These are phyloP conservation scores for Mycena leptocephala DNA, from an alignment of 768 basidiomycete genomes.

Conservation along the genomic window DNA sequence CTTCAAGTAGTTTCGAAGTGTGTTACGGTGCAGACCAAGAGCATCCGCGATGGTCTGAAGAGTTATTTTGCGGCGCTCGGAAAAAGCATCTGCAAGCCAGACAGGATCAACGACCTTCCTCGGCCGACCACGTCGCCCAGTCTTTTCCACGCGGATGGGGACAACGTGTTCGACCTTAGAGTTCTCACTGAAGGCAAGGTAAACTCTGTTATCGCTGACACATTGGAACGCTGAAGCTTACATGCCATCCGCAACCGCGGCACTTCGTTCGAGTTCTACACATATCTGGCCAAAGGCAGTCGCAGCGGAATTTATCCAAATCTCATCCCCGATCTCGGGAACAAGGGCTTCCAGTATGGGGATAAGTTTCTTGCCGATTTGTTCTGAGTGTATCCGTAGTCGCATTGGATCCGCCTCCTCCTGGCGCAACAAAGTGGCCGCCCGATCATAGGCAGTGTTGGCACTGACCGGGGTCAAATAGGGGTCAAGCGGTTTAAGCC, in stretches of 20 bases:
- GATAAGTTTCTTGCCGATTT: not conserved
- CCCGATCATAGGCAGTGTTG: not conserved
- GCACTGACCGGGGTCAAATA: too few species aligned
- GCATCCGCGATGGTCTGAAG: not conserved
- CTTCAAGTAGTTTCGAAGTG: not conserved
- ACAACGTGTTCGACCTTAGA: not conserved
- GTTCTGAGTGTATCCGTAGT: slow-evolving; percentile 7
- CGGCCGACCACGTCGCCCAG: not conserved
- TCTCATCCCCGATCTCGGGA: slow-evolving; percentile 1
- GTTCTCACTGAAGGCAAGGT: not conserved
- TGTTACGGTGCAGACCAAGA: not conserved
- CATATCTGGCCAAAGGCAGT: not conserved
- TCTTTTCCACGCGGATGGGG: not conserved
- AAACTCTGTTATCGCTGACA: not conserved
- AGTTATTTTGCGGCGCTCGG: not conserved
- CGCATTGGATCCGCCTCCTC: slow-evolving; percentile 7
- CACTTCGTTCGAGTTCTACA: not conserved
- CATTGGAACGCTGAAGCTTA: not conserved
- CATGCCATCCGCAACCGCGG: not conserved
- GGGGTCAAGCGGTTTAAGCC: too few species aligned
- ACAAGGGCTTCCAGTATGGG: slow-evolving; percentile 1
- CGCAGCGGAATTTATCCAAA: not conserved
- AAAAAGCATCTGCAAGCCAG: slow-evolving; percentile 7
- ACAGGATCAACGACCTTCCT: not conserved
- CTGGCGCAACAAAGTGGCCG: not conserved